Percentiles rank a stretch among this genome's conserved stretches.
Evolutionary conservation across 257 asterid genomes (phyloP).

Genomic region (Solanum chaucha): DNA sequence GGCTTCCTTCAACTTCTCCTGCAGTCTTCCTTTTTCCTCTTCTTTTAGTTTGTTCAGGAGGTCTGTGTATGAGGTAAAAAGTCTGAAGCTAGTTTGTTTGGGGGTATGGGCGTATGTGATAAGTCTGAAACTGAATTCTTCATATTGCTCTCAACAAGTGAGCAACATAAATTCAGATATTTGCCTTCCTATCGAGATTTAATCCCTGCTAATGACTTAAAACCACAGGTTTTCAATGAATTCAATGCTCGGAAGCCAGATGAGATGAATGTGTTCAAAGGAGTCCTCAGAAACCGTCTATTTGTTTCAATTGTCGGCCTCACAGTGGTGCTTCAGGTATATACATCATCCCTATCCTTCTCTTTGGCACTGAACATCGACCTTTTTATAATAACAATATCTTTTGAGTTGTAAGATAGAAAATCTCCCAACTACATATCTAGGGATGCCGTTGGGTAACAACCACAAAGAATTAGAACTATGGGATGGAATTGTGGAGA

Average conservation of each 20-base stretch:
- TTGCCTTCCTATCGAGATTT: not conserved
- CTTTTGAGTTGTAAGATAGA: no score
- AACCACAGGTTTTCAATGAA: slow-evolving; percentile 66
- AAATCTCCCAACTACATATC: no score
- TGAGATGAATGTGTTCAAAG: slow-evolving; percentile 67
- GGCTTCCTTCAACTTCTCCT: not conserved
- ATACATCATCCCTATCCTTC: not conserved
- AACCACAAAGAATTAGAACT: no score
- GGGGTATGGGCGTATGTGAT: not conserved
- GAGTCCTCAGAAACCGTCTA: slow-evolving; percentile 67
- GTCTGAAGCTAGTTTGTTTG: not conserved
- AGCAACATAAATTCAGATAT: not conserved
- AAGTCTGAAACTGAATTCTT: not conserved
- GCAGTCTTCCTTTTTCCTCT: not conserved
- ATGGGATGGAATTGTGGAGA: no score
- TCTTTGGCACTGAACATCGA: not conserved
- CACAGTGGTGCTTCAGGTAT: slow-evolving; percentile 81
- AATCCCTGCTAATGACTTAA: not conserved
- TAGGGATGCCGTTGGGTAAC: no score
- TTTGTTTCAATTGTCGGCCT: slow-evolving; percentile 65
- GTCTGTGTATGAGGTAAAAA: not conserved
- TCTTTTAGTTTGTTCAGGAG: not conserved
- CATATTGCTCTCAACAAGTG: not conserved
- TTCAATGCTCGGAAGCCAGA: slow-evolving; percentile 94
- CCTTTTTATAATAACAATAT: not conserved